Evolutionary conservation across 2,329 filamentous ascomycete species (phyloP), one percentile per base, ranked within the genome.

Genomic region (Keithomyces neogunnii): DNA sequence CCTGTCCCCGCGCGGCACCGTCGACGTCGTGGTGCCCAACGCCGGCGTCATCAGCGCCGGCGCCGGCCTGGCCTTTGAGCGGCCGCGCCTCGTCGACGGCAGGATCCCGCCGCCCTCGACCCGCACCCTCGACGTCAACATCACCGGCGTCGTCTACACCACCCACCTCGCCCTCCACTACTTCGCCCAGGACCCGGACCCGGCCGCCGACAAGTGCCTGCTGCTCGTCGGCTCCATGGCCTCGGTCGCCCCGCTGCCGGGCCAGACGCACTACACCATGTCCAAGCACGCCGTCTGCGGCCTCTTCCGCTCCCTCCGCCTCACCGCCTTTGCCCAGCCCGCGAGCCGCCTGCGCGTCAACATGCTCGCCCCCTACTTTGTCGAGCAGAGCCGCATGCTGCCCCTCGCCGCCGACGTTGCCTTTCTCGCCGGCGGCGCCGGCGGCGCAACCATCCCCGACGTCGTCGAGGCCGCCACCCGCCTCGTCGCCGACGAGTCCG

Each of bases 281-380:
- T 75, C 80, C 44, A 88, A 88, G 63, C 84, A 88, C 65, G 84
- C 74, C 26, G 75, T 88, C 0, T 71, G 84, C 9, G 85, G 84
- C 0, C 67, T 86, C 35, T 86, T 84, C 64, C 74, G 84, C 43
- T 71, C 73, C 5, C 66, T 88, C 45, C 73, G 83, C 13, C 63
- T 69, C 3, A 75, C 74, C 0, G 69, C 74, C 2, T 63, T 60
- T 36, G 29, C 53, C 6, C 66, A 73, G 42, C 10, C 26, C 28
- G 28, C 19, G 19, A 19, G 45, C 43, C 78, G 78, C 29, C 67
- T 87, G 42, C 74, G 85, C 44, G 69, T 85, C 53, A 88, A 87
- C 61, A 71, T 86, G 60, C 63, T 88, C n/a, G 77, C 75, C 52
- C 84, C 84, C 0, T 87, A 86, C 65, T 87, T 85, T 63, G 69